Evolutionary conservation across 2,329 filamentous ascomycete species (phyloP), one percentile per base, ranked within the genome.

Genomic region (Akanthomyces dipterigenus): DNA sequence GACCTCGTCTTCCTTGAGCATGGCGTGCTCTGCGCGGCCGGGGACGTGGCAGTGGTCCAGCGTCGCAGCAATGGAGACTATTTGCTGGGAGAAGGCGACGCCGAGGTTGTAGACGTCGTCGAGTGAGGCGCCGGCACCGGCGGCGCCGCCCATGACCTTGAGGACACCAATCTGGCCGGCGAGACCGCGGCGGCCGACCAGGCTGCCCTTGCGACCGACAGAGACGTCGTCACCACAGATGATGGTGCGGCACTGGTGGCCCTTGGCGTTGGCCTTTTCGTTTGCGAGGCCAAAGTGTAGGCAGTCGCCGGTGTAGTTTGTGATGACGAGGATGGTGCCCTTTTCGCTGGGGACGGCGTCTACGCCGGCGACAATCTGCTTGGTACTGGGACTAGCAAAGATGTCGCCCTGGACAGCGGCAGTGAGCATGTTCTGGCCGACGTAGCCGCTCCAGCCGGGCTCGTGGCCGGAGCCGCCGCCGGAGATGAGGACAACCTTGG

Each of bases 201-300:
- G 78, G 36, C 79, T 79, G 22, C 80, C 80, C 68, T 78, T 80
- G 67, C 77, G 78, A 11, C 84, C 85, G 26, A 88, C 83, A 0
- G 83, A 85, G 8, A 88, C 86, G 67, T 88, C 86, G 65, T 88
- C 86, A 43, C 83, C 84, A 63, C 84, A 86, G 63, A 86, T 81
- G 62, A 86, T 79, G 70, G 86, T 82, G 61, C 77, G 75, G 65
- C 82, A 82, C 56, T 75, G 78, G 65, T 81, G 79, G 20, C 83
- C 83, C 24, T 74, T 76, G 5, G 82, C 81, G 53, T 78, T 78
- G 42, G 80, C 84, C 71, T 80, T 84, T 65, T 84, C 83, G 55
- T 80, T 80, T 2, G 84, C 84, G 14, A 86, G 72, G 1, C 83
- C 83, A 65, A 86, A 85, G 68, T 87, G 84, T 63, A 87, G 73